Evolutionary conservation across 495 filamentous ascomycete species (phyloP), one percentile per base, ranked within the genome.

Genomic region (Aspergillus biplanus): DNA sequence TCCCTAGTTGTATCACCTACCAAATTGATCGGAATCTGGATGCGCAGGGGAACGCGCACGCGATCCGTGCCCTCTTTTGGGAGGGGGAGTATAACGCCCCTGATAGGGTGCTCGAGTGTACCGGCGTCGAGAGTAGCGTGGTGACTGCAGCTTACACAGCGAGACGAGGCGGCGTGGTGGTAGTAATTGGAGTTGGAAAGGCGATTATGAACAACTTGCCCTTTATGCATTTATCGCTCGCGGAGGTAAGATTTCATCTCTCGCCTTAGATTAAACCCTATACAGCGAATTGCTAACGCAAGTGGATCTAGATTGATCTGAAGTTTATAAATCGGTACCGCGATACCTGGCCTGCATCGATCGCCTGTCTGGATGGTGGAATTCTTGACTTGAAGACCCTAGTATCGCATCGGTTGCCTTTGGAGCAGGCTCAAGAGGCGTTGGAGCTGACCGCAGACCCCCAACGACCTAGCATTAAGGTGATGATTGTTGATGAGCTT

Each of bases 381-480:
- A 77, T 87, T n/a, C 52, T 88, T 16, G 80, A 88, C 58, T 71
- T 88, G 49, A 87, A 82, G 66, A 82, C 79, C 39, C 74, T 92
- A 33, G 83, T 97, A 18, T 94, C 91, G 21, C 91, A 95, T 75
- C 79, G 74, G 3, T 86, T 84, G 61, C 80, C 83, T 4, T 71
- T 89, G 21, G 85, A 87, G 65, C 75, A 78, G 54, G 85, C 85
- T 1, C 47, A 84, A 9, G 78, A 85, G 37, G 86, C 86, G 0
- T 70, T 88, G 65, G 73, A 86, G 32, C 47, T 83, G 8, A 78
- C 73, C 53, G 76, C 82, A 5, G 81, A 87, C 69, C 59, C 76
- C 2, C 71, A 65, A 6, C 80, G 78, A 31, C 79, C 79, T 1
- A 84, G 80, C 64, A 86, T 88, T 58, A 88, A 88, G 70, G 78